Conservation (phyloP, 2,329 filamentous ascomycete genomes). For the Aureobasidium sp. region DNA sequence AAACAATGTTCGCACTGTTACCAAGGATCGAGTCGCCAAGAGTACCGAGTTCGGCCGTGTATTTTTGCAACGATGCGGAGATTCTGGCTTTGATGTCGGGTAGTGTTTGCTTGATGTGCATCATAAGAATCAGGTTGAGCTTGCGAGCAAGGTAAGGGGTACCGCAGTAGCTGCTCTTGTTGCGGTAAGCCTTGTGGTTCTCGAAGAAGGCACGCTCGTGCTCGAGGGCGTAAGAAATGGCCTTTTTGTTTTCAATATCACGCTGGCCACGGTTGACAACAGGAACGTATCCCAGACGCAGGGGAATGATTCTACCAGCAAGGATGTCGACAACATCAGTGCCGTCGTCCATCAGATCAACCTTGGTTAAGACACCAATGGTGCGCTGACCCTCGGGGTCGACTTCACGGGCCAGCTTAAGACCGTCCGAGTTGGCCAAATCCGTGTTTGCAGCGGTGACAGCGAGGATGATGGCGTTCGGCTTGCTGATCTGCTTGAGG, state of each 20-base stretch:
- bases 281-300: constrained; percentile 90
- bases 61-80: constrained; percentile 88
- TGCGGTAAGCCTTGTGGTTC: constrained; percentile 95
- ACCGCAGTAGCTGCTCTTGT: constrained; percentile 97
- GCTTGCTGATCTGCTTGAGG: constrained; percentile 95
- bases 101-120: constrained; percentile 99
- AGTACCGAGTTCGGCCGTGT: constrained; percentile 69
- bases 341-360: constrained; percentile 97
- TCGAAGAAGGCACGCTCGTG: constrained; percentile 97
- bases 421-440: constrained; percentile 94
- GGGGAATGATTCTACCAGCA: constrained; percentile 91
- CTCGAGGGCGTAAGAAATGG: constrained; percentile 83
- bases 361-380: constrained; percentile 97
- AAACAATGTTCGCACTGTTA: constrained; percentile 90
- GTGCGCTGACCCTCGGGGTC: constrained; percentile 96
- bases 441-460: constrained; percentile 96
- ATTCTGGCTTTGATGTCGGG: constrained; percentile 98
- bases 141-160: constrained; percentile 95
- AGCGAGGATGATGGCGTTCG: constrained; percentile 94
- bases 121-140: constrained; percentile 98
- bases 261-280: constrained; percentile 97
- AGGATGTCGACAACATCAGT: constrained; percentile 98
- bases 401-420: constrained; percentile 93
- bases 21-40: constrained; percentile 92
- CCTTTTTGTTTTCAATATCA: constrained; percentile 97